Evolutionary conservation across 2,329 filamentous ascomycete genomes (phyloP).

Genomic region (Alternaria arbusti): DNA sequence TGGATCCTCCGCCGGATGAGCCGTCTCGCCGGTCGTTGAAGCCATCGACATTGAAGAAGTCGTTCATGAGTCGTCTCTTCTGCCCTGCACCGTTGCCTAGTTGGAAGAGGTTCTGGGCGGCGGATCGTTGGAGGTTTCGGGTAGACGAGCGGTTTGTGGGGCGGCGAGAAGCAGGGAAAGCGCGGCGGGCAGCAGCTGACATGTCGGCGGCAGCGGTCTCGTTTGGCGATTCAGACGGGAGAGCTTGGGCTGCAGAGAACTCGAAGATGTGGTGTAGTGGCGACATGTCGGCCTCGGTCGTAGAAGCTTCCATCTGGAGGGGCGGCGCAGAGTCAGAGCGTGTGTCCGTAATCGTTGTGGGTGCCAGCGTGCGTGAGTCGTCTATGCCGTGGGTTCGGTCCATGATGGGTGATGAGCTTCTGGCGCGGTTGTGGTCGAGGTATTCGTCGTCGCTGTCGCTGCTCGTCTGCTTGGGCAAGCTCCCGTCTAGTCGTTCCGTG

Average conservation of each 20-base stretch:
- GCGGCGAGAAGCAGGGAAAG: constrained; percentile 42
- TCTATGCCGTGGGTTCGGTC: constrained; percentile 57
- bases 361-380: constrained; percentile 41
- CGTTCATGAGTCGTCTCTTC: constrained; percentile 75
- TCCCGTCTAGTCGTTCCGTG: constrained; percentile 71
- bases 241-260: constrained; percentile 70
- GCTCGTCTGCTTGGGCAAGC: constrained; percentile 59
- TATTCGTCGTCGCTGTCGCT: constrained; percentile 74
- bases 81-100: constrained; percentile 70
- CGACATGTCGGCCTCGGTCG: constrained; percentile 33
- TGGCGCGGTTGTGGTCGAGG: constrained; percentile 65
- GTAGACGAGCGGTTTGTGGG: constrained; percentile 44
- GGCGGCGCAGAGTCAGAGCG: constrained; percentile 43
- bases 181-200: constrained; percentile 38
- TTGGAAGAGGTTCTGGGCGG: constrained; percentile 48
- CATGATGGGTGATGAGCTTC: constrained; percentile 64
- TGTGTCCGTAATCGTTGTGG: constrained; percentile 21
- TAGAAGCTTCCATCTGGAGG: constrained; percentile 48
- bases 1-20: constrained; percentile 43
- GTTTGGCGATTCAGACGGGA: constrained; percentile 56
- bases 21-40: constrained; percentile 66
- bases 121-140: constrained; percentile 40
- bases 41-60: constrained; percentile 75
- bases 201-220: constrained; percentile 33
- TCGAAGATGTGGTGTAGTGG: constrained; percentile 61